Conservation (phyloP, 371 early-diverging fungal species). For the Mortierella sp. region DNA sequence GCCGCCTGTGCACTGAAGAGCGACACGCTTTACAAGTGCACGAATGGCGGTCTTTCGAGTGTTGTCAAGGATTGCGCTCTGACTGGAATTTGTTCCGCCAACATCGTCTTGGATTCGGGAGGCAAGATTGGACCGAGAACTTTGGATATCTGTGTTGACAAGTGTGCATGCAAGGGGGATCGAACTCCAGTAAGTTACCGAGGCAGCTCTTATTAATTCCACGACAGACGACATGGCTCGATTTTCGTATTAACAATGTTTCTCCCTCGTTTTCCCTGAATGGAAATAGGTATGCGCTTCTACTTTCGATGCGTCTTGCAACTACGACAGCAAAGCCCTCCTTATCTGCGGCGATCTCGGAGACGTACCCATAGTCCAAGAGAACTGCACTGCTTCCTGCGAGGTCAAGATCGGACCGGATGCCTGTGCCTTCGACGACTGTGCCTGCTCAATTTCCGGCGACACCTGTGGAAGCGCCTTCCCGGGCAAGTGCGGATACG, state of each 20-base stretch:
- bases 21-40: conserved; percentile 9
- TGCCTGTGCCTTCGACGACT: background rate
- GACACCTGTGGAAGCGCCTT: background rate
- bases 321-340: background rate
- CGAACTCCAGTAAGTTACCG: background rate
- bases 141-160: background rate
- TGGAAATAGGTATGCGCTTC: background rate
- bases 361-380: background rate
- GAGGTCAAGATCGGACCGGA: background rate
- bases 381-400: background rate
- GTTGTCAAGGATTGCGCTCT: background rate
- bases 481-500: too few relatives aligned
- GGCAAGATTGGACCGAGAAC: background rate
- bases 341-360: background rate
- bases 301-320: background rate
- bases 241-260: too few relatives aligned
- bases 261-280: too few relatives aligned
- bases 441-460: background rate
- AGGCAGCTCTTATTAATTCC: background rate
- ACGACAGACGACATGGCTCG: too few relatives aligned
- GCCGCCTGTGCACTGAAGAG: background rate
- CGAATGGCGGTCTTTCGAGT: background rate
- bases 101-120: background rate
- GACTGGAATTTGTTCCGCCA: background rate
- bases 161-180: background rate